Conservation (phyloP, 169 alveolate species). For the Plasmodium gaboni region DNA sequence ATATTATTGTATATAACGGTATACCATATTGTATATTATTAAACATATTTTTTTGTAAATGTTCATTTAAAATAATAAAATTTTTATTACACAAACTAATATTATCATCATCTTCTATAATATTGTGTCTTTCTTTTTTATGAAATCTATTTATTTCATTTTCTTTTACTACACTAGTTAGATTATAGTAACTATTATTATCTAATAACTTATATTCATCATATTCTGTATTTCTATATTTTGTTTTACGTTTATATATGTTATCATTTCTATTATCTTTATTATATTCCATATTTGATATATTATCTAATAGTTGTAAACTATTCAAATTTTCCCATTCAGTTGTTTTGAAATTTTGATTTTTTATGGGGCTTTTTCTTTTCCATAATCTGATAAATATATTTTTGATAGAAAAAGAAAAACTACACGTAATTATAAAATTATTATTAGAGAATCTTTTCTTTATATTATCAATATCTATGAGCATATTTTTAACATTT, state of each 20-base stretch:
- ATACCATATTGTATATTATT: slow-evolving; percentile 67
- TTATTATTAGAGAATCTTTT: slow-evolving; percentile 45
- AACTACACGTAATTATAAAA: slow-evolving; percentile 72
- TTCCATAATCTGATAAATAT: slow-evolving; percentile 63
- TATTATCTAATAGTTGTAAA: slow-evolving; percentile 21
- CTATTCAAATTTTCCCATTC: slow-evolving; percentile 2
- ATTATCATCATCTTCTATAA: slow-evolving; percentile 7
- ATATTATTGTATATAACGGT: slow-evolving; percentile 55
- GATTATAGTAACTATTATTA: slow-evolving; percentile 1
- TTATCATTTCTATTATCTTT: slow-evolving; percentile 5
- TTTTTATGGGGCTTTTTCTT: slow-evolving; percentile 52
- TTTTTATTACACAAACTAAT: slow-evolving; percentile 16
- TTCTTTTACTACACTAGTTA: slow-evolving; percentile 34
- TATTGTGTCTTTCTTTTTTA: slow-evolving; percentile 22
- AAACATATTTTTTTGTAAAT: slow-evolving; percentile 62
- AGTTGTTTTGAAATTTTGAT: slow-evolving; percentile 15
- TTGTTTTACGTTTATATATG: neutral
- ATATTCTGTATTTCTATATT: neutral
- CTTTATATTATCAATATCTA: slow-evolving; percentile 62
- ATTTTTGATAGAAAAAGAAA: slow-evolving; percentile 54
- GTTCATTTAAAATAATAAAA: slow-evolving; percentile 58
- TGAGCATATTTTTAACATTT: slow-evolving; percentile 52
- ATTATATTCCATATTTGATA: neutral
- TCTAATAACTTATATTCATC: slow-evolving; percentile 11
- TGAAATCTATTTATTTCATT: slow-evolving; percentile 30